phyloP scores from a whole-genome alignment of 352 stramenopile species.

The Phytophthora meadii region DNA sequence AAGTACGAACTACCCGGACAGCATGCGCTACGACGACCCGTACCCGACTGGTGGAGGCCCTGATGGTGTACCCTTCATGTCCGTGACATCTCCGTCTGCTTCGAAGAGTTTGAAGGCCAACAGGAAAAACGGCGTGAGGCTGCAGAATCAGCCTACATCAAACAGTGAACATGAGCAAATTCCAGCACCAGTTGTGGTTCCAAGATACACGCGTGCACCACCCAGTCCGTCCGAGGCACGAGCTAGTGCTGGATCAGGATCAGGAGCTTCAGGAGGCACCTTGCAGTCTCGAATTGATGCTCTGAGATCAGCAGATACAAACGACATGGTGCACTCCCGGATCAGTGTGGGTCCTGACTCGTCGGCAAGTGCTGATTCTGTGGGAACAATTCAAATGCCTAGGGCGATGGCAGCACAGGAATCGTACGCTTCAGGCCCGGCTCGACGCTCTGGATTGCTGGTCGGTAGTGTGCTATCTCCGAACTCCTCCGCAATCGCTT shows the following conservation, averaged over 20 bases:
- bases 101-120: constrained; percentile 33
- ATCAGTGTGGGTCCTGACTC: constrained; percentile 42
- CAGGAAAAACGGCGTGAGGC: constrained; percentile 18
- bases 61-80: constrained; percentile 47
- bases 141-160: constrained; percentile 14
- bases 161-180: constrained; percentile 21
- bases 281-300: constrained; percentile 72
- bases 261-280: constrained; percentile 30
- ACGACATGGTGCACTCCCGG: constrained; percentile 59
- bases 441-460: constrained; percentile 40
- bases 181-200: constrained; percentile 32
- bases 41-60: constrained; percentile 31
- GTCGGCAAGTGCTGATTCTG: neutral
- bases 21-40: constrained; percentile 40
- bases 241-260: constrained; percentile 24
- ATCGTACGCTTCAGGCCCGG: constrained; percentile 30
- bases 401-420: constrained; percentile 26
- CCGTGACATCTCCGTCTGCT: constrained; percentile 46
- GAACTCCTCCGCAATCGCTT: constrained; percentile 30
- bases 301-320: constrained; percentile 49
- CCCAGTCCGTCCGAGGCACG: constrained; percentile 25
- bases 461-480: constrained; percentile 51
- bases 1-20: constrained; percentile 35
- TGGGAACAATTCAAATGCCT: constrained; percentile 23
- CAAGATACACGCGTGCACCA: constrained; percentile 34